Evolutionary conservation across 2,329 filamentous ascomycete genomes (phyloP), one percentile per base, ranked within the genome.

Genomic region (Xylaria sp.): DNA sequence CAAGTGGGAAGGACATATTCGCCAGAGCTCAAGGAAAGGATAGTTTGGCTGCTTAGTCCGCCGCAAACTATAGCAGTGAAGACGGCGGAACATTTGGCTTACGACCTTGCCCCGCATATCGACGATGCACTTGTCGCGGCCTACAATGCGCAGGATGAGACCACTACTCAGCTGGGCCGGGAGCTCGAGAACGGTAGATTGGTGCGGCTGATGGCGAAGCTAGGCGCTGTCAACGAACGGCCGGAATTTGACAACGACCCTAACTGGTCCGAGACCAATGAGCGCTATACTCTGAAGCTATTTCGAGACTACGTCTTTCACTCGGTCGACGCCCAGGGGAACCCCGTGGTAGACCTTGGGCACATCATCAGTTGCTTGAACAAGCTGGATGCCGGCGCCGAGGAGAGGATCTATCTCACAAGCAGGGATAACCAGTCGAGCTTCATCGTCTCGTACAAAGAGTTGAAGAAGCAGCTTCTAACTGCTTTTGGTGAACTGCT

Each of bases 291-390:
- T 69, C 79, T 99, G 60, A 97, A 96, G 74, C 82, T 99, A 7
- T 97, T 97, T 78, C 85, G 94, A 45, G 94, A 99, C 73, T 97
- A 95, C 66, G 91, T 97, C 39, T 99, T 97, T 74, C 94, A 99
- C 71, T 92, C 96, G 67, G 92, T 97, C 11, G 92, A 97, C 69
- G 82, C 84, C 24, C 86, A 91, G 52, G 92, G 91, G 13, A 88
- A 90, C 48, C 89, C 94, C 0, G 88, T 92, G 1, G 79, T 96
- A 4, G 90, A 97, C 68, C 78, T 97, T 53, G 93, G 89, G 2
- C 92, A 97, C 74, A 91, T 97, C 60, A 72, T 99, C 42, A 84
- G 82, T 21, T 93, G 89, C 67, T 74, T 99, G 63, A 97, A 95
- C 75, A 97, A 96, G 71, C 78, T 99, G 48, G 94, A 99, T 73